phyloP scores from a whole-genome alignment of 2,329 filamentous ascomycete species.

The Colletotrichum endophyticum region DNA sequence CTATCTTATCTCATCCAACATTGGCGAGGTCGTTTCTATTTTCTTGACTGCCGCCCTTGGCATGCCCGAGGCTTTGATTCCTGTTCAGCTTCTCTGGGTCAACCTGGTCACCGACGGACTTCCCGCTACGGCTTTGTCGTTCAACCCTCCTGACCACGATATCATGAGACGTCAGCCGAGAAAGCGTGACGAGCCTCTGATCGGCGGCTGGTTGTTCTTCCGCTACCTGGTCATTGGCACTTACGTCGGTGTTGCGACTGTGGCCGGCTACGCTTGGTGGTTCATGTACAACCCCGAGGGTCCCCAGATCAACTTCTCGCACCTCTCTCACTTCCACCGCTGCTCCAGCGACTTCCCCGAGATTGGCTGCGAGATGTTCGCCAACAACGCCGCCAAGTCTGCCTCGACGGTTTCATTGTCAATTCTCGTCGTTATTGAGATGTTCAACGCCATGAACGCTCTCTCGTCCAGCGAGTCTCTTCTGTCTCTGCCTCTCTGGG shows the following conservation, averaged over 20 bases:
- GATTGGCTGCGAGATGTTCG: slow-evolving; percentile 92
- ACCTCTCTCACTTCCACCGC: slow-evolving; percentile 91
- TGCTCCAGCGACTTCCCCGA: slow-evolving; percentile 86
- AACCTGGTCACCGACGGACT: slow-evolving; percentile 98
- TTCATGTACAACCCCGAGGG: slow-evolving; percentile 95
- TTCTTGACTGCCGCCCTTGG: slow-evolving; percentile 95
- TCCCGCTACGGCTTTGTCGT: slow-evolving; percentile 92
- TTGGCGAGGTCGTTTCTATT: slow-evolving; percentile 98
- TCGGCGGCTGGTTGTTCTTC: slow-evolving; percentile 96
- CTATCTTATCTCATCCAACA: slow-evolving; percentile 98
- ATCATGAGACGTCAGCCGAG: slow-evolving; percentile 93
- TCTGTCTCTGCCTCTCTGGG: slow-evolving; percentile 92
- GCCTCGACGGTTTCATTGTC: slow-evolving; percentile 94
- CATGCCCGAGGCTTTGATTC: slow-evolving; percentile 97
- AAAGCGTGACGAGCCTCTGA: slow-evolving; percentile 90
- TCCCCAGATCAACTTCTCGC: slow-evolving; percentile 88
- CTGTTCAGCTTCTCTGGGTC: slow-evolving; percentile 97
- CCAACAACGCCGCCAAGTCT: slow-evolving; percentile 82
- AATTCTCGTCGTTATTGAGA: slow-evolving; percentile 95
- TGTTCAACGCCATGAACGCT: slow-evolving; percentile 99
- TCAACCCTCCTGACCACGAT: slow-evolving; percentile 98
- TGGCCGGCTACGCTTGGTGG: slow-evolving; percentile 99
- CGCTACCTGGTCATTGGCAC: slow-evolving; percentile 95
- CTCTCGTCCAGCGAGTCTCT: slow-evolving; percentile 94
- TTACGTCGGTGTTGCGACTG: slow-evolving; percentile 93